A percentile compares a stretch with the other conserved stretches of the same genome.
phyloP scores from a whole-genome alignment of 2,329 filamentous ascomycete genomes.

The Aureobasidium mangrovei region DNA sequence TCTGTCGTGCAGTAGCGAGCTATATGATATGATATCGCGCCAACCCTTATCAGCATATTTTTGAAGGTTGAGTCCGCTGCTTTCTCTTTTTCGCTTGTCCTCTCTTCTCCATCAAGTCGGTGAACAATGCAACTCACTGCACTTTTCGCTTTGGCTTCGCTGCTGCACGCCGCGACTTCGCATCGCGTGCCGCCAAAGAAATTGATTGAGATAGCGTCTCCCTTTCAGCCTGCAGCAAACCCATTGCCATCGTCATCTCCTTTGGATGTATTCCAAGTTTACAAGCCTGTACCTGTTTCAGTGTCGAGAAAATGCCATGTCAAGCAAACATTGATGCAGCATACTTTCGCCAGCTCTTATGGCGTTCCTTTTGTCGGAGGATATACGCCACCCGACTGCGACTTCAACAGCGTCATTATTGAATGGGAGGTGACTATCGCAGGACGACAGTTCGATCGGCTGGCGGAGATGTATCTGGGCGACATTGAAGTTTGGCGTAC shows the following conservation, averaged over 20 bases:
- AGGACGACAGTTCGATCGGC: constrained; percentile 67
- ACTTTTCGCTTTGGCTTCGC: not conserved
- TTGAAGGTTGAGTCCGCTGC: not conserved
- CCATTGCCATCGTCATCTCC: constrained; percentile 20
- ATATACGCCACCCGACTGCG: constrained; percentile 58
- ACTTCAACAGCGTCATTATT: constrained; percentile 65
- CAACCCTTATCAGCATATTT: not conserved
- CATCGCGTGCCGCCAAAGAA: constrained; percentile 1
- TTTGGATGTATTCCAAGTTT: constrained; percentile 60
- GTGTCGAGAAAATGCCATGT: constrained; percentile 27
- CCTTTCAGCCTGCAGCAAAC: constrained; percentile 14
- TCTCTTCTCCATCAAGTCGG: not conserved
- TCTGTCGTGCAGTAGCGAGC: not conserved
- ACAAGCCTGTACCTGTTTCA: constrained; percentile 48
- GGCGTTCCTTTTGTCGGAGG: constrained; percentile 63
- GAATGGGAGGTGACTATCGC: constrained; percentile 65
- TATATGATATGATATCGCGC: not conserved
- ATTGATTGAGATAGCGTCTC: not conserved
- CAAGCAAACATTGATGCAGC: constrained; percentile 55
- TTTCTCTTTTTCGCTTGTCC: not conserved
- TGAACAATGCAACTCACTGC: not conserved
- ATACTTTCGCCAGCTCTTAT: constrained; percentile 65
- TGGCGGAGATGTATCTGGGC: constrained; percentile 66
- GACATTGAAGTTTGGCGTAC: constrained; percentile 77
- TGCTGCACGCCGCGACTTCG: not conserved